Percentiles rank a stretch among this genome's conserved stretches.
phyloP scores from a whole-genome alignment of 2,329 filamentous ascomycete species.

The Sporothrix phasma region DNA sequence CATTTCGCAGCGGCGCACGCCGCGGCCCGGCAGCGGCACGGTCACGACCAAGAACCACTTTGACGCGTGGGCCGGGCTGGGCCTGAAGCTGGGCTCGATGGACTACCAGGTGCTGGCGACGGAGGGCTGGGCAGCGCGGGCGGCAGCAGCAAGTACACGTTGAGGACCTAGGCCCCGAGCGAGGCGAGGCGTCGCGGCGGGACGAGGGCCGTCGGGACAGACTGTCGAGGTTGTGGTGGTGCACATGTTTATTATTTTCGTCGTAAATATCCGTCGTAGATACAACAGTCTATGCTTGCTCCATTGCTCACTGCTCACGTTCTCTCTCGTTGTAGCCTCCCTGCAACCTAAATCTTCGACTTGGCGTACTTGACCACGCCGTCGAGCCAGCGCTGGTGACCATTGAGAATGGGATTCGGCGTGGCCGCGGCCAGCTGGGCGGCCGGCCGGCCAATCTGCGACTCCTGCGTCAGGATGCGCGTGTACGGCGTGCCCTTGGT shows the following conservation, averaged over 20 bases:
- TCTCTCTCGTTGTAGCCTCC: neutral
- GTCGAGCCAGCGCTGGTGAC: constrained; percentile 8
- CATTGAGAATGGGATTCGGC: constrained; percentile 6
- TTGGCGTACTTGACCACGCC: neutral
- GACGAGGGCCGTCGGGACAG: too few relatives aligned
- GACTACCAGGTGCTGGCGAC: constrained; percentile 44
- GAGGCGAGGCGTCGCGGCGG: neutral
- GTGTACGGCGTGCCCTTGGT: neutral
- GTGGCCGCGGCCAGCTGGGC: neutral
- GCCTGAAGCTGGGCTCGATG: constrained; percentile 37
- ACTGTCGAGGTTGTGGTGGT: neutral
- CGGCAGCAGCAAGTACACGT: constrained; percentile 25
- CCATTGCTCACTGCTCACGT: too few relatives aligned
- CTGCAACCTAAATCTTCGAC: neutral
- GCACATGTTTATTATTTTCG: neutral
- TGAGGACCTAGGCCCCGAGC: constrained; percentile 9
- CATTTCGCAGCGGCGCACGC: constrained; percentile 36
- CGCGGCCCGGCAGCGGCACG: constrained; percentile 37
- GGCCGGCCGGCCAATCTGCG: constrained; percentile 6
- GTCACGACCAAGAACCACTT: constrained; percentile 43
- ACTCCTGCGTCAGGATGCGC: constrained; percentile 8
- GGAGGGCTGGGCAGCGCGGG: constrained; percentile 34
- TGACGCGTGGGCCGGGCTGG: constrained; percentile 38
- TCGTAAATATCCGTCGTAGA: too few relatives aligned
- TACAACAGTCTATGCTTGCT: too few relatives aligned